Conservation (phyloP, 116 monocot species). For the Cymodocea nodosa region DNA sequence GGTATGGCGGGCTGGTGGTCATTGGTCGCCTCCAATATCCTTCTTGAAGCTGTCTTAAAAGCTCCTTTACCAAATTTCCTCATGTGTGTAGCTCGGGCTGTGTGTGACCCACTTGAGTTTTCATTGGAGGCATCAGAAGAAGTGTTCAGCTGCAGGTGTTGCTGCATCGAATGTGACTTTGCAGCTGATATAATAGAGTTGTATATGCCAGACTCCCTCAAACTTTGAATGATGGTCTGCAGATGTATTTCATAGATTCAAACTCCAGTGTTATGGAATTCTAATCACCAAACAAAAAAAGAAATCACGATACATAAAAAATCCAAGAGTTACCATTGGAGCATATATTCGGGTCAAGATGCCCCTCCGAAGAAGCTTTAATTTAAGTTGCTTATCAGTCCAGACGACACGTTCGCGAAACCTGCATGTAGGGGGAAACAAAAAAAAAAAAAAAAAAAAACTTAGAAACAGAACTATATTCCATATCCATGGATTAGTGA, state of each 20-base stretch:
- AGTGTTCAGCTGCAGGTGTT: slow-evolving; percentile 7
- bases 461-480: background rate
- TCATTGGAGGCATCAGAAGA: slow-evolving; percentile 8
- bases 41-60: slow-evolving; percentile 36
- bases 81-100: background rate
- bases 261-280: background rate
- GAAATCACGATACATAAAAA: background rate
- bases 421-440: slow-evolving; percentile 42
- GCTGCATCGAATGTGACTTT: slow-evolving; percentile 8
- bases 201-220: slow-evolving; percentile 78
- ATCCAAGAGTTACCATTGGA: slow-evolving; percentile 66
- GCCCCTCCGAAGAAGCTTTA: slow-evolving; percentile 77
- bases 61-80: slow-evolving; percentile 6
- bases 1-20: slow-evolving; percentile 30
- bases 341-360: slow-evolving; percentile 87
- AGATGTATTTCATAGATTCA: background rate
- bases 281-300: background rate
- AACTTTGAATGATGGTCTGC: slow-evolving; percentile 70
- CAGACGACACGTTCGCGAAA: slow-evolving; percentile 88
- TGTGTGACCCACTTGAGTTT: background rate
- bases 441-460: no score
- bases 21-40: slow-evolving; percentile 25
- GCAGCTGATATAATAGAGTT: slow-evolving; percentile 49
- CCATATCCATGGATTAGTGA: background rate
- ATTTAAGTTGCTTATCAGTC: slow-evolving; percentile 64